These are phyloP conservation scores for Chiua sp. DNA, from an alignment of 1,284 basidiomycete species.

Conservation along the genomic window DNA sequence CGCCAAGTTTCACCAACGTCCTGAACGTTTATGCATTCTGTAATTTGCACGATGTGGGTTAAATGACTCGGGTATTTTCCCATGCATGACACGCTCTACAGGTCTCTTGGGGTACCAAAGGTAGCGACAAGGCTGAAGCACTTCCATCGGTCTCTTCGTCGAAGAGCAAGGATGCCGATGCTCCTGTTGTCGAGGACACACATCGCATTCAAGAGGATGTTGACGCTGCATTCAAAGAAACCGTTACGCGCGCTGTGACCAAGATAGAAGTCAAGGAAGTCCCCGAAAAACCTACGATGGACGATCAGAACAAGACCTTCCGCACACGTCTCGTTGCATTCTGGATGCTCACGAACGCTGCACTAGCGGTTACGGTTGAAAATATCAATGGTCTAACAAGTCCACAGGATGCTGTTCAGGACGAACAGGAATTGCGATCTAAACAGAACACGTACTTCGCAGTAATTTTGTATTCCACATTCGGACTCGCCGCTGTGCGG, in stretches of 20 bases:
- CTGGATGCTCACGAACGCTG: slow-evolving; percentile 89
- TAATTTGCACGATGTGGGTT: slow-evolving; percentile 85
- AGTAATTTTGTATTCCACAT: slow-evolving; percentile 90
- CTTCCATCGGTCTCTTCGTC: slow-evolving; percentile 91
- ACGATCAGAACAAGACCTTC: slow-evolving; percentile 95
- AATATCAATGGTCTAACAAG: slow-evolving; percentile 80
- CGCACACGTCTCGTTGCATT: slow-evolving; percentile 85
- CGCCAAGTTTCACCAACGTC: slow-evolving; percentile 93
- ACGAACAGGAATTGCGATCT: slow-evolving; percentile 52
- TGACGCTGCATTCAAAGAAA: slow-evolving; percentile 93
- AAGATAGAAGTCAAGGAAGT: slow-evolving; percentile 76
- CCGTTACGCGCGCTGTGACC: slow-evolving; percentile 90
- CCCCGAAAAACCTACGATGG: slow-evolving; percentile 84
- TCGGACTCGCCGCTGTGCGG: slow-evolving; percentile 79
- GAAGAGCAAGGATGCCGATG: slow-evolving; percentile 77
- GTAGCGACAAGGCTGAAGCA: slow-evolving; percentile 94
- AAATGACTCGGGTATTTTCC: not conserved
- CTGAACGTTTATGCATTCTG: slow-evolving; percentile 98
- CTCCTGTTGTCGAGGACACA: slow-evolving; percentile 83
- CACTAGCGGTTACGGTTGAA: slow-evolving; percentile 82
- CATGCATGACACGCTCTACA: slow-evolving; percentile 32
- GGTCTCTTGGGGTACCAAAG: slow-evolving; percentile 95
- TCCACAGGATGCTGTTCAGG: slow-evolving; percentile 44
- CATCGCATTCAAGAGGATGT: slow-evolving; percentile 86
- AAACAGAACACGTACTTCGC: slow-evolving; percentile 85